phyloP scores from a whole-genome alignment of 2,329 filamentous ascomycete species.

The Juglanconis oblonga region DNA sequence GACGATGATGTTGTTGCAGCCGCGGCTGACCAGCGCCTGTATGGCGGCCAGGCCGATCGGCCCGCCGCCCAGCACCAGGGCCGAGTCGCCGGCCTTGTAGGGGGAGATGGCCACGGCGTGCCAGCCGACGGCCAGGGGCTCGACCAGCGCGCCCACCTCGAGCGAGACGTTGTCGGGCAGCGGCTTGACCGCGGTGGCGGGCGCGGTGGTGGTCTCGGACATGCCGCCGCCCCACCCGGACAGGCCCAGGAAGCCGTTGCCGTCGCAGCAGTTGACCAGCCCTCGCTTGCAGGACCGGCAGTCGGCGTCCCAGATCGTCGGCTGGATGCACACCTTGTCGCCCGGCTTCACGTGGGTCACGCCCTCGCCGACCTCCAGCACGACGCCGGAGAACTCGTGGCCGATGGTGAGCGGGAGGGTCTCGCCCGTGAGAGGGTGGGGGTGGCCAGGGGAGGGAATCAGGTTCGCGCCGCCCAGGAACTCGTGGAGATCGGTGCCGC shows the following conservation, averaged over 20 bases:
- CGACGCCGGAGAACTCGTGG: slow-evolving; percentile 60
- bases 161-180: slow-evolving; percentile 49
- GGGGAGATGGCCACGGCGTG: slow-evolving; percentile 44
- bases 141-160: slow-evolving; percentile 56
- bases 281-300: slow-evolving; percentile 52
- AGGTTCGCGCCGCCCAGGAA: slow-evolving; percentile 29
- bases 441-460: slow-evolving; percentile 30
- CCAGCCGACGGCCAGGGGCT: slow-evolving; percentile 63
- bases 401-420: slow-evolving; percentile 56
- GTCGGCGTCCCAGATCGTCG: slow-evolving; percentile 51
- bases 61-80: slow-evolving; percentile 58
- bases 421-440: slow-evolving; percentile 55
- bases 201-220: slow-evolving; percentile 49
- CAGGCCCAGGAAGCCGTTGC: slow-evolving; percentile 41
- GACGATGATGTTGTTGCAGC: slow-evolving; percentile 53
- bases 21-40: slow-evolving; percentile 53
- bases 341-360: slow-evolving; percentile 46
- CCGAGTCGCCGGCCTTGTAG: slow-evolving; percentile 37
- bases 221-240: slow-evolving; percentile 50
- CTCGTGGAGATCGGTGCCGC: slow-evolving; percentile 33
- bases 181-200: slow-evolving; percentile 41
- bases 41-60: slow-evolving; percentile 62
- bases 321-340: slow-evolving; percentile 55
- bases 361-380: slow-evolving; percentile 52
- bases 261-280: slow-evolving; percentile 29